Evolutionary conservation across 2,329 filamentous ascomycete species (phyloP), one percentile per base, ranked within the genome.

Genomic region (Cercospora sp.): DNA sequence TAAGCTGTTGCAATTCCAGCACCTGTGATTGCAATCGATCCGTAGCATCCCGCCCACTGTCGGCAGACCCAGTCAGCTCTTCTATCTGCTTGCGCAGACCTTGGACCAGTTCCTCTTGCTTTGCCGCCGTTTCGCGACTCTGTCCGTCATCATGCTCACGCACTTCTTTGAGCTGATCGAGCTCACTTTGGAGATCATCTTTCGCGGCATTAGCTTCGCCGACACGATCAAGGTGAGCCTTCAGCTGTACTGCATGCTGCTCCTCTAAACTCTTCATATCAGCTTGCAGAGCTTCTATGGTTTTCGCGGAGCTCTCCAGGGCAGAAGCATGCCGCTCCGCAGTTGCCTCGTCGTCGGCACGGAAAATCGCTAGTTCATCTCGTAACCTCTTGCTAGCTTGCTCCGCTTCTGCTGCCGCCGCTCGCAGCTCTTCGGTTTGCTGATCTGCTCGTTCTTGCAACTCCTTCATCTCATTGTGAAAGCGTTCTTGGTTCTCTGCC

Each of bases 21-120:
- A 70, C 55, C 45, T 69, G 55, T 7, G 26, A 59, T 59, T 73
- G 72, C 20, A 74, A 64, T 31, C 65, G 42, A 51, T 69, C 68
- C 5, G 72, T 66, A 10, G 72, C 65, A 16, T 67, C 57, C 23
- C 66, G 65, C n/a, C 69, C 70, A 45, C 73, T 70, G 10, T 39
- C 68, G 31, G 71, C 75, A 26, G 72, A 69, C 18, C 71, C 65
- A 53, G 75, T 72, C 20, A 75, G 65, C 57, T 70, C 70, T n/a
- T 60, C 36, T n/a, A 76, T 48, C 59, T 72, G 69, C 10, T 68
- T 63, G 30, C 72, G 70, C 4, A 76, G 67, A 23, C 65, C 65
- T 33, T 70, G 33, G 20, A 73, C 58, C 4, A 68, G 39, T 10
- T 68, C 53, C 64, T 68, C 58, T 26, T 69, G 63, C 55, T 69